Base-by-base conservation (phyloP, 169 alveolate species). In the Pseudocohnilembus persalinus region DNA sequence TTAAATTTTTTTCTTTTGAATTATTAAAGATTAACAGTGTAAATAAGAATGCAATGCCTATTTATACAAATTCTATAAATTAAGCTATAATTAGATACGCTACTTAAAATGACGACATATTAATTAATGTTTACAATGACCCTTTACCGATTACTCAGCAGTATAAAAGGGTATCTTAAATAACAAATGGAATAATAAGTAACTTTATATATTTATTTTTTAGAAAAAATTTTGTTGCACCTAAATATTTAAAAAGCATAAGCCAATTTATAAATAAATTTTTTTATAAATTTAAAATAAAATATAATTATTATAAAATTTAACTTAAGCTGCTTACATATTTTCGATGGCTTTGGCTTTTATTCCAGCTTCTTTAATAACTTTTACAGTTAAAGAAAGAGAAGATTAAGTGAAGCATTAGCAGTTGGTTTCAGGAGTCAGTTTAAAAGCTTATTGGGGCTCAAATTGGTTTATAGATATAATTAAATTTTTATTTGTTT, bases 281-380 rank as follows among this genome's bases (percentile, higher is more conserved):
- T 49, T 49, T 20, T 49, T 49, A 11, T 20, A 20, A n/a, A n/a
- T n/a, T n/a, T n/a, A n/a, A n/a, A n/a, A n/a, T n/a, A n/a, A n/a
- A n/a, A n/a, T n/a, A n/a, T n/a, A n/a, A n/a, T n/a, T n/a, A n/a
- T n/a, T n/a, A n/a, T n/a, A n/a, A n/a, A n/a, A n/a, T n/a, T n/a
- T n/a, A n/a, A n/a, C n/a, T n/a, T n/a, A 90, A 76, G 91, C 93
- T 31, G 92, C 88, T 1, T 93, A 93, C 76, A 89, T 92, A 34
- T 87, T 93, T 26, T 90, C 94, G 0, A 94, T 94, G 73, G 98
- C 95, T 24, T 88, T 94, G 49, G 95, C 97, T 28, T 79, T 96
- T 49, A 93, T 96, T 35, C 98, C 98, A 20, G 93, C 98, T 20
- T 90, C 95, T 33, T 80, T 94, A n/a, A 88, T 96, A 11, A 92